A percentile compares a stretch with the other conserved stretches of the same genome.
phyloP scores from a whole-genome alignment of 2,329 filamentous ascomycete species.

The Alternaria triticina region DNA sequence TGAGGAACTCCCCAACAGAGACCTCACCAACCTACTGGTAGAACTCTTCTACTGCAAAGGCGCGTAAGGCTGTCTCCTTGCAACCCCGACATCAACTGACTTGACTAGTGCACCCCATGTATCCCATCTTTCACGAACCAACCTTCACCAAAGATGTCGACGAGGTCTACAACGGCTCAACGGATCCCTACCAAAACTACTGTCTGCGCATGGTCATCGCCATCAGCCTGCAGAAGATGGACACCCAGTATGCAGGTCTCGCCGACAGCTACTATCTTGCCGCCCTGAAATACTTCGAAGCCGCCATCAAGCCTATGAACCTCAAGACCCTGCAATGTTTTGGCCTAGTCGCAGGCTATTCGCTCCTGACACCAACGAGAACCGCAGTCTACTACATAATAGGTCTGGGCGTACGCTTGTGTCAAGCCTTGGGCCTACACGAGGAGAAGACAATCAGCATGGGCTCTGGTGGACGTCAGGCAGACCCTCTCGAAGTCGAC shows the following conservation, averaged over 20 bases:
- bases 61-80: constrained; percentile 41
- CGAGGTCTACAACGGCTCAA: constrained; percentile 77
- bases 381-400: constrained; percentile 94
- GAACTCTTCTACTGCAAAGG: constrained; percentile 87
- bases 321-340: constrained; percentile 90
- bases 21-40: constrained; percentile 77
- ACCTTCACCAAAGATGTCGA: constrained; percentile 78
- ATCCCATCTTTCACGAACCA: constrained; percentile 85
- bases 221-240: constrained; percentile 91
- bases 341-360: constrained; percentile 86
- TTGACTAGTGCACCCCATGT: constrained; percentile 78
- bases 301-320: constrained; percentile 85
- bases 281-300: constrained; percentile 83
- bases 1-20: constrained; percentile 72
- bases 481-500: constrained; percentile 80
- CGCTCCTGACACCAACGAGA: constrained; percentile 86
- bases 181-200: constrained; percentile 85
- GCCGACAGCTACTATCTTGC: constrained; percentile 95
- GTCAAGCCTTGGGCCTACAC: constrained; percentile 84
- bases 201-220: constrained; percentile 90
- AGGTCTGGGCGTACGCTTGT: constrained; percentile 84
- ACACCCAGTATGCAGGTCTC: constrained; percentile 86
- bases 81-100: constrained; percentile 19
- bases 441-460: constrained; percentile 86
- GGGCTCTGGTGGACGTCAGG: constrained; percentile 63